Base-by-base conservation (phyloP, 2,329 filamentous ascomycete species). In the Penicillium polonicum region DNA sequence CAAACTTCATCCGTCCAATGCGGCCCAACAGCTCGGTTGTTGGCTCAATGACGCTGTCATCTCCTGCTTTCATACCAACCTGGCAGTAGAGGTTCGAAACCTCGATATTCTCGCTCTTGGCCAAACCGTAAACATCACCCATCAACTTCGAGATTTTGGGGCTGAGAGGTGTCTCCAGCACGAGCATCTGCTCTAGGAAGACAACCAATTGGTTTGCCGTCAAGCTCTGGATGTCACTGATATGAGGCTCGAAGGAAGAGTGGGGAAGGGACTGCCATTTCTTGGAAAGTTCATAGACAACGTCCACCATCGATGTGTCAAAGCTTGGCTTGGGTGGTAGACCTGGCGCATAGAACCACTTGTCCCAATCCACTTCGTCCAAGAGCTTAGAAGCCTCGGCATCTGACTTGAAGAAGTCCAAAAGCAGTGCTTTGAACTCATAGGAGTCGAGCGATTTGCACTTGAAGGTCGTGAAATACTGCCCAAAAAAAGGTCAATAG, bases 1-100 rank as follows among this genome's bases (percentile, higher is more conserved):
- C 93, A 75, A 93, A 97, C 83, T 97, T 97, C 94, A 99, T 97
- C 57, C 94, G 82, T 13, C 94, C 94, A 25, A 97, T 92, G 52
- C 83, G 82, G 33, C 90, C 90, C 39, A 97, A 80, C 55, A 97
- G 79, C 58, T 90, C 85, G 1, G 88, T 86, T 0, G 91, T 85
- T 1, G 88, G 87, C 59, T 85, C 72, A 68, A 93, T 91, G 38
- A 89, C 84, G 57, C 81, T 83, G 51, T 82, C 75, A 67, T 92
- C 90, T 57, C 86, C 84, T 13, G 90, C 89, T 67, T 85, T 85
- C 69, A 99, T 82, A 1, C 90, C 90, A 35, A 97, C 84, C 53
- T 86, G 84, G 69, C 91, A 89, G 76, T 91, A 97, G 1, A 92
- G 85, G 17, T 87, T 84, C 66, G 90, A 85, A 48, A 99, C 83